Conservation (phyloP, 2,329 filamentous ascomycete species). For the Stachybotrys chlorohalonatus region DNA sequence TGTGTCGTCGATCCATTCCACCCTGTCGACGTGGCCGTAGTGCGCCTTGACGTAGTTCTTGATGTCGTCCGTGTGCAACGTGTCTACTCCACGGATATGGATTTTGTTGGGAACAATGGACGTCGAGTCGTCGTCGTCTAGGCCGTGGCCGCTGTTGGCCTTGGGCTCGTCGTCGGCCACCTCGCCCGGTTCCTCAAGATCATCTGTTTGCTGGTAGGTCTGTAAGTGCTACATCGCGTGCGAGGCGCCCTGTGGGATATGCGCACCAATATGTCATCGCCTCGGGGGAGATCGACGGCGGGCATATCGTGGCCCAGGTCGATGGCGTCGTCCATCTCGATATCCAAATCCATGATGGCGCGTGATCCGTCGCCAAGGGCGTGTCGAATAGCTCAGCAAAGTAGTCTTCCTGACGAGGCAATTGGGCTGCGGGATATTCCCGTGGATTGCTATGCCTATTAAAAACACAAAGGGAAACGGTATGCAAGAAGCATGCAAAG, state of each 20-base stretch:
- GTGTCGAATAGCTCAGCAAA: neutral
- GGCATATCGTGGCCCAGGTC: slow-evolving; percentile 21
- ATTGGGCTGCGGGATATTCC: neutral
- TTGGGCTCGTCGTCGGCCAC: slow-evolving; percentile 23
- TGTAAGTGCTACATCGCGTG: slow-evolving; percentile 7
- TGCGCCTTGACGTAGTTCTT: slow-evolving; percentile 65
- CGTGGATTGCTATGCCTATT: too few species aligned
- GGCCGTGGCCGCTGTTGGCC: neutral
- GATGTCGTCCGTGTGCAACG: slow-evolving; percentile 72
- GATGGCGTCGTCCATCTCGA: slow-evolving; percentile 61
- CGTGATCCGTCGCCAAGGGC: neutral
- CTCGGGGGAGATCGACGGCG: slow-evolving; percentile 14
- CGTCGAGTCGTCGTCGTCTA: slow-evolving; percentile 15
- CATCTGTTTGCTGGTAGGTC: slow-evolving; percentile 20
- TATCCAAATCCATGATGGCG: slow-evolving; percentile 55
- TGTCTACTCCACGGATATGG: slow-evolving; percentile 77
- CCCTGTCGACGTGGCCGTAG: slow-evolving; percentile 48
- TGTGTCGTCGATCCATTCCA: slow-evolving; percentile 94
- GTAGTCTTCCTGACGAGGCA: neutral
- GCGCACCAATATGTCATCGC: slow-evolving; percentile 28
- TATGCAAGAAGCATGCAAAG: neutral
- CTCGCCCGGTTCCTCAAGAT: slow-evolving; percentile 28
- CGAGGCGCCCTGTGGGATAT: neutral
- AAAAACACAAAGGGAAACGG: too few species aligned
- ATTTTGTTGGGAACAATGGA: slow-evolving; percentile 47